A percentile compares a stretch with the other conserved stretches of the same genome.
These are phyloP conservation scores for Elsinoe batatas DNA, from an alignment of 2,329 filamentous ascomycete species.

Conservation along the genomic window DNA sequence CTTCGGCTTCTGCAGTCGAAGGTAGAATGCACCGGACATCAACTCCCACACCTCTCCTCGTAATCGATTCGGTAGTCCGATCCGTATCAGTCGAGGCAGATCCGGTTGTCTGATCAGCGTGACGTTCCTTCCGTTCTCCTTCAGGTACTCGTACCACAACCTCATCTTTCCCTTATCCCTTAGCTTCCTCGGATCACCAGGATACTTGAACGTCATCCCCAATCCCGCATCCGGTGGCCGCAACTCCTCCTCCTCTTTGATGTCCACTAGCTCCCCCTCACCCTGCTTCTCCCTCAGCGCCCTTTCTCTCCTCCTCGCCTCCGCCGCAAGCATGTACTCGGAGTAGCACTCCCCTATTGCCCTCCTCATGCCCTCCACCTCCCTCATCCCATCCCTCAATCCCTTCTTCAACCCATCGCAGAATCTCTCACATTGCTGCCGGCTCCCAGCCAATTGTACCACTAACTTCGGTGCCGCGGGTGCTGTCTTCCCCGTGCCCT, in stretches of 20 bases:
- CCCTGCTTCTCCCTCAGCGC: slow-evolving; percentile 20
- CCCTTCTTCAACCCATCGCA: slow-evolving; percentile 93
- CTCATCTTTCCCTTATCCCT: slow-evolving; percentile 95
- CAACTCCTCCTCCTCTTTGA: slow-evolving; percentile 26
- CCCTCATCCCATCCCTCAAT: slow-evolving; percentile 74
- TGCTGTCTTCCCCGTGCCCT: slow-evolving; percentile 25
- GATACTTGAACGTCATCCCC: slow-evolving; percentile 87
- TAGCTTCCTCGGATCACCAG: slow-evolving; percentile 86
- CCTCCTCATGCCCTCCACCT: slow-evolving; percentile 71
- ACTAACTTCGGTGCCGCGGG: slow-evolving; percentile 78
- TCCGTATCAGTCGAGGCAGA: slow-evolving; percentile 93
- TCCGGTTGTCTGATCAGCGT: slow-evolving; percentile 91
- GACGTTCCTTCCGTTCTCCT: slow-evolving; percentile 84
- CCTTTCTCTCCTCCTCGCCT: slow-evolving; percentile 30
- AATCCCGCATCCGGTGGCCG: slow-evolving; percentile 81
- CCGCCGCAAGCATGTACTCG: slow-evolving; percentile 58
- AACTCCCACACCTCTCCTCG: slow-evolving; percentile 95
- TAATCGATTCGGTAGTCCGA: slow-evolving; percentile 85
- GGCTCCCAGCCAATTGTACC: slow-evolving; percentile 78
- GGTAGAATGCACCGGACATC: slow-evolving; percentile 80
- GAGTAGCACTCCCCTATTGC: slow-evolving; percentile 84
- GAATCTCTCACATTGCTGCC: slow-evolving; percentile 85
- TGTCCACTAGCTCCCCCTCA: slow-evolving; percentile 38
- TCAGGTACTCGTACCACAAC: slow-evolving; percentile 88
- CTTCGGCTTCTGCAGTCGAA: slow-evolving; percentile 75